These are phyloP conservation scores for Tympanopsis confertula DNA, from an alignment of 2,329 filamentous ascomycete species.

Conservation along the genomic window DNA sequence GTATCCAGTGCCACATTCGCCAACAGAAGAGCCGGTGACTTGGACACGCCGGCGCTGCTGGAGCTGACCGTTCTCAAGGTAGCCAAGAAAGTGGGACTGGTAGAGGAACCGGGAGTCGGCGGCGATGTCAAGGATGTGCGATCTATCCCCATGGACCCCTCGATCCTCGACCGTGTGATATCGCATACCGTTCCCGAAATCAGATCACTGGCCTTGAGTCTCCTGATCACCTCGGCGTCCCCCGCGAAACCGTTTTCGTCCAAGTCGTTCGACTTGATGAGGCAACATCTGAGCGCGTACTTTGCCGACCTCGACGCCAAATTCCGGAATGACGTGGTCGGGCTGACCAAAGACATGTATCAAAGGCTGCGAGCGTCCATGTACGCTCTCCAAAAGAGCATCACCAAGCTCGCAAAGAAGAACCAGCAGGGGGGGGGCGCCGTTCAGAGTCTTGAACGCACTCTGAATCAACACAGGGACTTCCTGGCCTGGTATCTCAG, in stretches of 20 bases:
- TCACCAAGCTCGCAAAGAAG: slow-evolving; percentile 16
- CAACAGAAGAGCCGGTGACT: slow-evolving; percentile 27
- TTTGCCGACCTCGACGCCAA: slow-evolving; percentile 80
- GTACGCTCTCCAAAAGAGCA: slow-evolving; percentile 35
- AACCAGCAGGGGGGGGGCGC: not conserved
- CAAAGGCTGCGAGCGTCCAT: slow-evolving; percentile 62
- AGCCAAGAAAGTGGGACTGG: slow-evolving; percentile 58
- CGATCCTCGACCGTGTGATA: slow-evolving; percentile 38
- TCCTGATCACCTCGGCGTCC: slow-evolving; percentile 66
- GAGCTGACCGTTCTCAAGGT: slow-evolving; percentile 58
- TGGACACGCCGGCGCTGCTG: slow-evolving; percentile 42
- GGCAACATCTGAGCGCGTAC: slow-evolving; percentile 54
- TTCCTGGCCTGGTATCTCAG: slow-evolving; percentile 67
- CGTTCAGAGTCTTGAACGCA: slow-evolving; percentile 7
- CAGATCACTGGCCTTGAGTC: slow-evolving; percentile 68
- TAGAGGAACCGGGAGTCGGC: slow-evolving; percentile 51
- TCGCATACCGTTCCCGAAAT: slow-evolving; percentile 49
- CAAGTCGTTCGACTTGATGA: slow-evolving; percentile 49
- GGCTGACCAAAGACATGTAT: slow-evolving; percentile 64
- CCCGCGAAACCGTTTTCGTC: slow-evolving; percentile 62
- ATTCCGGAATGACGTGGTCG: slow-evolving; percentile 70
- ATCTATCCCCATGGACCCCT: slow-evolving; percentile 22
- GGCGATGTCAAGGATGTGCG: slow-evolving; percentile 13
- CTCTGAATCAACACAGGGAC: slow-evolving; percentile 36
- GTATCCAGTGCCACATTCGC: slow-evolving; percentile 31